Base-by-base conservation (phyloP, 495 filamentous ascomycete genomes). In the Lepidopterella palustris region DNA sequence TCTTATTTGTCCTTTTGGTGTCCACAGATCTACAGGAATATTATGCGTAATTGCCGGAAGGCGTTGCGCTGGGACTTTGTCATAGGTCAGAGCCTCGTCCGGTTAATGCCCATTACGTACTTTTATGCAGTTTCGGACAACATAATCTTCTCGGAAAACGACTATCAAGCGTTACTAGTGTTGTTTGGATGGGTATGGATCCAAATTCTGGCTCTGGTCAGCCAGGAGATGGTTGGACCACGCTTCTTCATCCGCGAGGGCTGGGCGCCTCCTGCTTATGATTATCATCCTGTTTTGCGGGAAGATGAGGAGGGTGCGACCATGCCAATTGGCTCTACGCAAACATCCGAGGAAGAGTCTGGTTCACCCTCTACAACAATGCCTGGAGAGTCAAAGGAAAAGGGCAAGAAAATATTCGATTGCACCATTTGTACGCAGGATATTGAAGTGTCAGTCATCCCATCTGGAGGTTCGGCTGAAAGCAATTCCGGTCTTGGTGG, bases 391-490 rank as follows among this genome's bases (percentile, higher is more conserved):
- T 72, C 72, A 3, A 64, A 60, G 61, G 73, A 76, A 53, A 78
- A 73, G 29, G 82, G 83, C 59, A 82, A 81, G 73, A 80, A 78
- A 45, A 67, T 84, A 4, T 87, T 92, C 55, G 92, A 98, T 68
- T 98, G 93, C 70, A 92, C 92, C 1, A 96, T 98, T 55, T 98
- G 93, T 68, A 87, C 92, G 73, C 88, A 96, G 73, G 81, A 85
- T 24, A 84, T 98, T 11, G 90, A 95, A 63, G 90, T 96, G 5
- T 90, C 90, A 1, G 84, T 96, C 39, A 77, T 95, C 6, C 77
- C 79, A 28, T 79, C 81, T 61, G 76, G 74, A 23, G 70, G 72
- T 15, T 71, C 70, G 54, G 77, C 74, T 47, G 67, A 84, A 73
- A 58, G 76, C 73, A 61, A 70, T 71, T 45, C 63, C 66, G 58